A percentile compares a stretch with the other conserved stretches of the same genome.
Conservation (phyloP, 495 filamentous ascomycete genomes). For the Gamarada debralockiae region DNA sequence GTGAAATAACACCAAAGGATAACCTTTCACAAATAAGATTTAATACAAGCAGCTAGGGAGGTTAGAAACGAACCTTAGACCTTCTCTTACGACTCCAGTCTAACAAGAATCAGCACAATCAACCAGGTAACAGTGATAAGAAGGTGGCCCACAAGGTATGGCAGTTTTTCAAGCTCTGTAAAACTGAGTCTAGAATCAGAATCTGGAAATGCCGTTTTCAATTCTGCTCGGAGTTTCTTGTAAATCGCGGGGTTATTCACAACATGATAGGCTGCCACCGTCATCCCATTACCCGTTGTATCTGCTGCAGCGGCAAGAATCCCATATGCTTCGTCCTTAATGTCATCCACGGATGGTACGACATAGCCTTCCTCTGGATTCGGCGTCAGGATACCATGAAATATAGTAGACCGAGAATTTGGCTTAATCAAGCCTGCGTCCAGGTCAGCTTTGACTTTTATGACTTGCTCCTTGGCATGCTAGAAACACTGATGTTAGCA, state of each 20-base stretch:
- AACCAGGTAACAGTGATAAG: not conserved
- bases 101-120: not conserved
- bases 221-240: slow-evolving; percentile 27
- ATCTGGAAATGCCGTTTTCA: slow-evolving; percentile 34
- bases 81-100: slow-evolving; percentile 32
- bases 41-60: not conserved
- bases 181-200: slow-evolving; percentile 17
- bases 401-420: slow-evolving; percentile 24
- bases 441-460: slow-evolving; percentile 9
- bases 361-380: slow-evolving; percentile 11
- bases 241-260: slow-evolving; percentile 29
- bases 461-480: slow-evolving; percentile 9
- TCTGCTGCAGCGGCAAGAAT: slow-evolving; percentile 35
- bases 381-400: slow-evolving; percentile 27
- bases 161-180: slow-evolving; percentile 25
- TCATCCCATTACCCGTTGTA: slow-evolving; percentile 37
- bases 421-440: slow-evolving; percentile 25
- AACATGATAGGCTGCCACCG: slow-evolving; percentile 33
- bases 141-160: slow-evolving; percentile 26
- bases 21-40: too few relatives aligned
- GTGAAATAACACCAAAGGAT: slow-evolving; percentile 27
- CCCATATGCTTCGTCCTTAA: slow-evolving; percentile 33
- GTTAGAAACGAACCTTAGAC: slow-evolving; percentile 22
- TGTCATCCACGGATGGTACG: slow-evolving; percentile 16
- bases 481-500: slow-evolving; percentile 11